Base-by-base conservation (phyloP, 164 flowering plant species). In the Berberis thunbergii region DNA sequence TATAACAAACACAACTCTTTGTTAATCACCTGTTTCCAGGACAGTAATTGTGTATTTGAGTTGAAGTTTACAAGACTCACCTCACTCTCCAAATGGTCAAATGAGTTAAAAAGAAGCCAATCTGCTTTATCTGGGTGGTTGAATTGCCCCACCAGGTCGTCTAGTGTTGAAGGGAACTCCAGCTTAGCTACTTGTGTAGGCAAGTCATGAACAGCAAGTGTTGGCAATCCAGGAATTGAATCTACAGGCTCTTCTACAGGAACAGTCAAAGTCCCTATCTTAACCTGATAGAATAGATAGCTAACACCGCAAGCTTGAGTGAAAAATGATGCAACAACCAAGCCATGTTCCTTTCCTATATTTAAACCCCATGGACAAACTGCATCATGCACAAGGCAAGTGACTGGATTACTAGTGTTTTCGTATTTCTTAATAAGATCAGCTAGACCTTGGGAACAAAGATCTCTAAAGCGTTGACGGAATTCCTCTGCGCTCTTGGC, bases 341-440 rank as follows among this genome's bases (percentile, higher is more conserved):
- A 59, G 4, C 62, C 62, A 44, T 9, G 3, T 41, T 76, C 4
- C 77, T 77, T 62, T 26, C 54, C 64, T 11, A 62, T 3, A 4
- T 62, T 39, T 10, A 62, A 67, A 59, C 65, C 80, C 85, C 85
- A 81, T 0, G 83, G 77, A 64, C 78, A 40, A 41, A 79, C 71
- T 0, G 82, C 59, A 41, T 83, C 87, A 46, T 81, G 79, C 0
- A 81, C 60, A 2, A 83, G 48, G 69, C 79, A 77, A 43, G 59
- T 68, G 6, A 79, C 38, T 0, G 81, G 80, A 44, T 55, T n/a
- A 2, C 39, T 44, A 0, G 72, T 12, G 48, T 1, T 43, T 11
- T 62, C n/a, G 48, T 70, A 42, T 9, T 60, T 67, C 4, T 4
- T 11, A 12, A 83, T 72, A 67, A 81, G 77, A 0, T 70, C 67